phyloP scores from a whole-genome alignment of 2,329 filamentous ascomycete genomes.

The Exserohilum rostratum region DNA sequence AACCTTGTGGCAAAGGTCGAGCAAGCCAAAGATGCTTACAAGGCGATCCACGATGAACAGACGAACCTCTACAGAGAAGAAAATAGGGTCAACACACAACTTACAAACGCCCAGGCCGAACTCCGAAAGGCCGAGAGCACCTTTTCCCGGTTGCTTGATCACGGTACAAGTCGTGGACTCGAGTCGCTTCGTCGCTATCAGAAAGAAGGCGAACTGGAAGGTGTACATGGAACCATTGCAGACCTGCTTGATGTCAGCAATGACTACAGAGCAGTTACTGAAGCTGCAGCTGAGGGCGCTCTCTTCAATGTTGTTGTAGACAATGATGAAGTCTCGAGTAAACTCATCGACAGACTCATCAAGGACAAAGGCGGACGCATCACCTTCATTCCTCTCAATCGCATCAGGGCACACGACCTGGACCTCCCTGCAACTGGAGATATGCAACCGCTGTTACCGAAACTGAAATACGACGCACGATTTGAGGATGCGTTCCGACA shows the following conservation, averaged over 20 bases:
- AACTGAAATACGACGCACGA: constrained; percentile 75
- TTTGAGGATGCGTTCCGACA: constrained; percentile 90
- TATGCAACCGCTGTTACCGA: constrained; percentile 83
- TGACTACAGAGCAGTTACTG: constrained; percentile 83
- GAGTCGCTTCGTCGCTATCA: constrained; percentile 86
- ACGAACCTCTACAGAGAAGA: constrained; percentile 89
- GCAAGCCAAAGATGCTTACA: constrained; percentile 76
- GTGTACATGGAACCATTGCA: constrained; percentile 89
- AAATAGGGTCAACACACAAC: constrained; percentile 79
- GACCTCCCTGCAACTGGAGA: constrained; percentile 87
- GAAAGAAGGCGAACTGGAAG: constrained; percentile 76
- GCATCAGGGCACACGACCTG: constrained; percentile 71
- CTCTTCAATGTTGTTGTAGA: constrained; percentile 97
- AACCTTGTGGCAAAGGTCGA: constrained; percentile 75
- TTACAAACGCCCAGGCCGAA: constrained; percentile 77
- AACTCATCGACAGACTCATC: constrained; percentile 78
- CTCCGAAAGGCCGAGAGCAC: constrained; percentile 77
- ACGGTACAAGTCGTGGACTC: constrained; percentile 82
- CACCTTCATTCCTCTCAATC: constrained; percentile 92
- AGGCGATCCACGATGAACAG: constrained; percentile 82
- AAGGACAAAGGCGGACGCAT: constrained; percentile 82
- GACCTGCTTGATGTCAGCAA: constrained; percentile 90
- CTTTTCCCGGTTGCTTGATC: constrained; percentile 85
- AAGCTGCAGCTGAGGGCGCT: constrained; percentile 89
- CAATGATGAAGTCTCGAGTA: constrained; percentile 83